phyloP scores from a whole-genome alignment of 2,329 filamentous ascomycete species.

The Fusarium sp. region DNA sequence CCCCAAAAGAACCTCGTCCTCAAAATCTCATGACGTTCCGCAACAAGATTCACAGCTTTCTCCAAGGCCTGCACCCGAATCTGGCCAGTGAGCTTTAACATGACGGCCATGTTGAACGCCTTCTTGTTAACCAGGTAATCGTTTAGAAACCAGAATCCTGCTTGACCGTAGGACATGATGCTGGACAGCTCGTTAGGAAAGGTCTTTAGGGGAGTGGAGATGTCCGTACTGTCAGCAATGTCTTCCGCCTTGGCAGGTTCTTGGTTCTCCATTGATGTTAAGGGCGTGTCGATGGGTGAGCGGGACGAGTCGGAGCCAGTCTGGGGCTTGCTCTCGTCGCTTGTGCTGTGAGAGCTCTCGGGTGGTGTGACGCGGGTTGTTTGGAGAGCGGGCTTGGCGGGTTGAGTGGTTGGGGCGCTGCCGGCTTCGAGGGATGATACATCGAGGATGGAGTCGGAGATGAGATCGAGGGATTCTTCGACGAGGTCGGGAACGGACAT shows the following conservation, averaged over 20 bases:
- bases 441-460: background rate
- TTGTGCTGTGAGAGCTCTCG: background rate
- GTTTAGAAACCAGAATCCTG: conserved; percentile 56
- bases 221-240: background rate
- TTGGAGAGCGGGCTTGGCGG: accelerated
- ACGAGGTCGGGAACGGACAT: background rate
- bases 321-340: background rate
- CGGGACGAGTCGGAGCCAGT: background rate
- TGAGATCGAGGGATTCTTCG: background rate
- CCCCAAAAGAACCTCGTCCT: background rate
- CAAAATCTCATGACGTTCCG: background rate
- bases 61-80: background rate
- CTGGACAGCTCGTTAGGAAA: conserved; percentile 4
- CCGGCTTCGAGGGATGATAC: background rate
- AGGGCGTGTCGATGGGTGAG: background rate
- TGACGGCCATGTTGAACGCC: conserved; percentile 50
- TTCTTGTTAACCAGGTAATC: conserved; percentile 43
- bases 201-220: background rate
- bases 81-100: background rate
- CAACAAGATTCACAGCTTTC: background rate
- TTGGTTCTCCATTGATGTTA: background rate
- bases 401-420: background rate
- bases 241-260: background rate
- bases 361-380: background rate
- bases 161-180: conserved; percentile 55